Conservation (phyloP, 306 rosid species). For the Prunus padus region DNA sequence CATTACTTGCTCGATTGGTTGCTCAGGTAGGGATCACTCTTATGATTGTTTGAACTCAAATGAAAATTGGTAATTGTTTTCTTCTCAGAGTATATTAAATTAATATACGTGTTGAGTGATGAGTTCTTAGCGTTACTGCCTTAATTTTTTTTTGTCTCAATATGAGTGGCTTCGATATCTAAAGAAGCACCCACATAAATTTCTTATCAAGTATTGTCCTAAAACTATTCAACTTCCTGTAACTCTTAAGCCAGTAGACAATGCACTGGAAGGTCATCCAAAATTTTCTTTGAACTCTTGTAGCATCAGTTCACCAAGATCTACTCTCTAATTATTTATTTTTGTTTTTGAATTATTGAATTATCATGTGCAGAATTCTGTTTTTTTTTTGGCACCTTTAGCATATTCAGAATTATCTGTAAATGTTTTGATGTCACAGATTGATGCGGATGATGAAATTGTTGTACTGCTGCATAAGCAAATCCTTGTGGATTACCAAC, state of each 20-base stretch:
- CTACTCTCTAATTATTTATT: background rate
- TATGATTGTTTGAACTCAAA: conserved; percentile 13
- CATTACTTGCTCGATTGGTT: conserved; percentile 83
- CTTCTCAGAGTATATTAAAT: no score
- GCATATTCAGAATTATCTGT: background rate
- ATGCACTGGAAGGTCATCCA: background rate
- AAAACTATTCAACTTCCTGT: background rate
- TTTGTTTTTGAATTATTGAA: background rate
- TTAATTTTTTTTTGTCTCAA: background rate
- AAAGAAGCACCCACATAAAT: background rate
- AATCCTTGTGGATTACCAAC: conserved; percentile 65
- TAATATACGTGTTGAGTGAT: background rate
- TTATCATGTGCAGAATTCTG: background rate
- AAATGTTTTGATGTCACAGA: conserved; percentile 43
- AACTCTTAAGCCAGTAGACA: background rate
- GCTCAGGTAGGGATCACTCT: conserved; percentile 67
- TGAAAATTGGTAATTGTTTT: background rate
- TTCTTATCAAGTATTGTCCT: background rate
- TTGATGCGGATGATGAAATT: conserved; percentile 60
- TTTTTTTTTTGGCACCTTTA: background rate
- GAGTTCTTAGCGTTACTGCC: background rate
- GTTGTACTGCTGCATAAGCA: conserved; percentile 67
- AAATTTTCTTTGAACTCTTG: no score
- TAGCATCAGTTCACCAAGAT: background rate
- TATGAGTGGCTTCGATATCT: background rate